A percentile compares a stretch with the other conserved stretches of the same genome.
Evolutionary conservation across 257 asterid species (phyloP).

Genomic region (Coffea eugenioides): DNA sequence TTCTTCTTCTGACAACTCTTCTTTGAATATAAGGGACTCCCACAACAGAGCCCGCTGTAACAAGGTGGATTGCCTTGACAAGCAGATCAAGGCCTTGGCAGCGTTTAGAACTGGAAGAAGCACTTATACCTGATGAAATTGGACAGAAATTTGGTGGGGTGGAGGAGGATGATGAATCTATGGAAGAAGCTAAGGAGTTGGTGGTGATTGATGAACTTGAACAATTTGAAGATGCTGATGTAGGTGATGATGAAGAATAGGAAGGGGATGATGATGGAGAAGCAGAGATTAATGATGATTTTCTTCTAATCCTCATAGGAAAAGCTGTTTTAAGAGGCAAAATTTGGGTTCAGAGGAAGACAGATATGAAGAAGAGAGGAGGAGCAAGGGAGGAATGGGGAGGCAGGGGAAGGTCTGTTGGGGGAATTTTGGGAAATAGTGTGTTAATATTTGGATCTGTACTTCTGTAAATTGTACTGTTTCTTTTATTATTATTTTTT

Average conservation of each 20-base stretch:
- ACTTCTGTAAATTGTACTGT: too few species aligned
- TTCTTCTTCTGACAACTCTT: slow-evolving; percentile 57
- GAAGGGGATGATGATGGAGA: slow-evolving; percentile 24
- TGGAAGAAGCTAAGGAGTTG: slow-evolving; percentile 49
- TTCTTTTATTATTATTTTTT: too few species aligned
- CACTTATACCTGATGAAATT: slow-evolving; percentile 14
- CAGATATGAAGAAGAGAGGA: not conserved
- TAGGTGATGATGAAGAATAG: slow-evolving; percentile 28
- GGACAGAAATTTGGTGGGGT: slow-evolving; percentile 27
- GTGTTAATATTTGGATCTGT: too few species aligned
- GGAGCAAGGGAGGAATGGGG: not conserved
- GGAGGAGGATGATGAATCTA: slow-evolving; percentile 40
- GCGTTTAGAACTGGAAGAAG: slow-evolving; percentile 25
- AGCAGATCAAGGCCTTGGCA: slow-evolving; percentile 90
- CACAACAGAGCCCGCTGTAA: slow-evolving; percentile 64
- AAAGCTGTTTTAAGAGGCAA: not conserved
- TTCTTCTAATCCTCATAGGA: slow-evolving; percentile 27
- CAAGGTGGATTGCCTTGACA: slow-evolving; percentile 81
- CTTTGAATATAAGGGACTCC: slow-evolving; percentile 85
- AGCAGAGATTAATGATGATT: slow-evolving; percentile 9
- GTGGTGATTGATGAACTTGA: slow-evolving; percentile 47
- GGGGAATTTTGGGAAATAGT: too few species aligned
- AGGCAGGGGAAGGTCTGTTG: not conserved
- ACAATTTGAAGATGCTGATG: slow-evolving; percentile 31
- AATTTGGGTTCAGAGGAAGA: not conserved